phyloP scores from a whole-genome alignment of 179 eudicot genomes.

The Actinidia arguta region DNA sequence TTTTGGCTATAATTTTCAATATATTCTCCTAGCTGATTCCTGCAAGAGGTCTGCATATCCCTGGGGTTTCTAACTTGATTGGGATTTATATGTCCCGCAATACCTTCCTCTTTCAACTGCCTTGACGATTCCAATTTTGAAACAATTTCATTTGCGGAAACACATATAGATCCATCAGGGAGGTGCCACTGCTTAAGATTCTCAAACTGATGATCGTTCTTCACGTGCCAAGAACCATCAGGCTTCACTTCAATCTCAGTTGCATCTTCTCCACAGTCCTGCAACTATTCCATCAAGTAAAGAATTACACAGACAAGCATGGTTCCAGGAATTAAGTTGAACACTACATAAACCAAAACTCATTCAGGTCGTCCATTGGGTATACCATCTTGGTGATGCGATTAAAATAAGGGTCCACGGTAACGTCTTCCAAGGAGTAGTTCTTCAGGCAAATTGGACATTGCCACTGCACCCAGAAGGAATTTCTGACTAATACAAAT shows the following conservation, averaged over 20 bases:
- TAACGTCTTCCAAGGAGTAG: conserved; percentile 62
- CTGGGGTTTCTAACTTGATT: conserved; percentile 59
- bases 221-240: conserved; percentile 91
- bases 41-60: conserved; percentile 49
- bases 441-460: conserved; percentile 82
- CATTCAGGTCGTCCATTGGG: conserved; percentile 1
- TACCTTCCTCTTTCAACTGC: conserved; percentile 62
- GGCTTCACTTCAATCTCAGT: conserved; percentile 85
- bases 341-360: neutral
- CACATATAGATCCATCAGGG: conserved; percentile 65
- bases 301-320: conserved; percentile 19
- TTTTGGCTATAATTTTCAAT: conserved; percentile 45
- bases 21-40: conserved; percentile 42
- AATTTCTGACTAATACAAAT: neutral
- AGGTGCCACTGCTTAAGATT: conserved; percentile 69
- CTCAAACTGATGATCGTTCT: conserved; percentile 48
- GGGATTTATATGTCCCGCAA: conserved; percentile 42
- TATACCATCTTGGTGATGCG: conserved; percentile 61
- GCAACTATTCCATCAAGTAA: conserved; percentile 42
- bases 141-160: conserved; percentile 25
- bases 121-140: conserved; percentile 49
- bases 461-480: conserved; percentile 71
- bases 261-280: conserved; percentile 65
- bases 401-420: conserved; percentile 75
- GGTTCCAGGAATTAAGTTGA: neutral